These are phyloP conservation scores for Pestalotiopsis sp. DNA, from an alignment of 2,329 filamentous ascomycete genomes.

Conservation along the genomic window DNA sequence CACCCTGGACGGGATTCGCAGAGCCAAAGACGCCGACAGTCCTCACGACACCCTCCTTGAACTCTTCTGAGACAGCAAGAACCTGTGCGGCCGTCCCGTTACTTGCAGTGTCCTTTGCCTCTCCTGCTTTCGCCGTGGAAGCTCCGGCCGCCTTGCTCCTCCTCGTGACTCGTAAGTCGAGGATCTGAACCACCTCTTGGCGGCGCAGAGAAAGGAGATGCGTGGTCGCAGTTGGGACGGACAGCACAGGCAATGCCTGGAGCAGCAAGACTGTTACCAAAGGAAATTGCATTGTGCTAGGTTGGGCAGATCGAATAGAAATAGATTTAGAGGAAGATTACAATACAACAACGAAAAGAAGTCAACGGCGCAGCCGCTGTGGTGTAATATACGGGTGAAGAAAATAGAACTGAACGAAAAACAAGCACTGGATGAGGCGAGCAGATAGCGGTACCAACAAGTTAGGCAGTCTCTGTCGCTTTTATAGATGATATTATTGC, in stretches of 20 bases:
- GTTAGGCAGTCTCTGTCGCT: not conserved
- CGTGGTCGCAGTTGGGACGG: not conserved
- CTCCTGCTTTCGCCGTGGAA: not conserved
- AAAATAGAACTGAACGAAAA: not conserved
- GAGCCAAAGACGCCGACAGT: slow-evolving; percentile 14
- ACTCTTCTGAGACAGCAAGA: not conserved
- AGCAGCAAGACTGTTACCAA: not conserved
- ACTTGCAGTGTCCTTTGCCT: not conserved
- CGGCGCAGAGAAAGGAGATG: not conserved
- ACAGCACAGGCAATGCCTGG: not conserved
- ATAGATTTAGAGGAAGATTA: not conserved
- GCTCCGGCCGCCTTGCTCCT: not conserved
- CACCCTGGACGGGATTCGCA: slow-evolving; percentile 8
- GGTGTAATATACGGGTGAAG: not conserved
- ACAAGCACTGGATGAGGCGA: not conserved
- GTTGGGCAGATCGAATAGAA: not conserved
- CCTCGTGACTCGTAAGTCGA: not conserved
- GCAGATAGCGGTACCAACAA: not conserved
- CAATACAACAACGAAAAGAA: not conserved
- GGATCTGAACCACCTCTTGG: not conserved
- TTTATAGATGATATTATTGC: not conserved
- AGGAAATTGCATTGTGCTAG: not conserved
- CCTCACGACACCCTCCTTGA: slow-evolving; percentile 13
- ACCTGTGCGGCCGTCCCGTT: not conserved
- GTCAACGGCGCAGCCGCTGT: not conserved